Evolutionary conservation across 495 filamentous ascomycete species (phyloP).

Genomic region (Penicillium manginii): DNA sequence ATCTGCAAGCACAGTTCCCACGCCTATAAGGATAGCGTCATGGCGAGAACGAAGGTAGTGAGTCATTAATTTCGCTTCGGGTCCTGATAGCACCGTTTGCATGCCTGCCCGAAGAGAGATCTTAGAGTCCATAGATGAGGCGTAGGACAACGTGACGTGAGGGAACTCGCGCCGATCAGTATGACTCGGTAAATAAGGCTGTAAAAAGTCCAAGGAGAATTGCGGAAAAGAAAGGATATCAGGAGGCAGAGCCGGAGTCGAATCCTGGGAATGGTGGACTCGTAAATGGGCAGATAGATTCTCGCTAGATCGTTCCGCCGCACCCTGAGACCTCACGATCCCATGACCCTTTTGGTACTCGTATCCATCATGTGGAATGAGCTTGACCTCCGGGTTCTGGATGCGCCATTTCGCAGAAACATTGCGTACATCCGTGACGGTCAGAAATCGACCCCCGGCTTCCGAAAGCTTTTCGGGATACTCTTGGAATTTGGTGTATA

Average conservation of each 20-base stretch:
- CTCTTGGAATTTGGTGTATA: conserved; percentile 55
- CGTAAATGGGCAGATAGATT: too few relatives aligned
- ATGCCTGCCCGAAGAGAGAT: conserved; percentile 74
- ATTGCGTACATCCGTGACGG: conserved; percentile 56
- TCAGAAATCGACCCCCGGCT: conserved; percentile 54
- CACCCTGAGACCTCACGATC: conserved; percentile 41
- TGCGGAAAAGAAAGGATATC: conserved; percentile 51
- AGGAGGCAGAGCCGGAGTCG: conserved; percentile 31
- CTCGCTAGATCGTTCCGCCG: not conserved
- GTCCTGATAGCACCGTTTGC: conserved; percentile 79
- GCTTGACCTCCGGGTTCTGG: conserved; percentile 50
- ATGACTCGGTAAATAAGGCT: conserved; percentile 49
- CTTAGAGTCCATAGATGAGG: conserved; percentile 83
- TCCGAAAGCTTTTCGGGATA: conserved; percentile 49
- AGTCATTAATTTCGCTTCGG: conserved; percentile 84
- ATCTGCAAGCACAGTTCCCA: conserved; percentile 81
- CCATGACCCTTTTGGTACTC: conserved; percentile 56
- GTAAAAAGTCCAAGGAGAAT: conserved; percentile 48
- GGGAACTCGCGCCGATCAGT: conserved; percentile 39
- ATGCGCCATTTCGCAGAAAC: conserved; percentile 56
- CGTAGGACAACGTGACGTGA: conserved; percentile 81
- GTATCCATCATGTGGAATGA: conserved; percentile 55
- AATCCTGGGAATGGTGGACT: conserved; percentile 9
- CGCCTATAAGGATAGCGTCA: conserved; percentile 82
- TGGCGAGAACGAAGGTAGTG: conserved; percentile 84